Conservation (phyloP, 306 rosid genomes). For the Citrullus colocynthis region DNA sequence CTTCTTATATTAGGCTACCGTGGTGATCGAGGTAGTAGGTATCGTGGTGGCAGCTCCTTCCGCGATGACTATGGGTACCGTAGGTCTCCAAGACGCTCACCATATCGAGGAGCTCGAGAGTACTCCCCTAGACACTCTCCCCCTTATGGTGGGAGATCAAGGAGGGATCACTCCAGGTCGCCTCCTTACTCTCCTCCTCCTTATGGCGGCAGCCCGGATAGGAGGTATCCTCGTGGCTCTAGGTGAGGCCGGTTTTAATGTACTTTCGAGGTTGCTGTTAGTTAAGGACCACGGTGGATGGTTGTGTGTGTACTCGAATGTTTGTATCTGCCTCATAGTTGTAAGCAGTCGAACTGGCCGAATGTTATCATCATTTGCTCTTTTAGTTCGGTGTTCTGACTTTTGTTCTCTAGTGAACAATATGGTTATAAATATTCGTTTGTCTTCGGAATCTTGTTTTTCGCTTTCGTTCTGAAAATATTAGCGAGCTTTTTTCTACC, state of each 20-base stretch:
- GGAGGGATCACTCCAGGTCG: conserved; percentile 81
- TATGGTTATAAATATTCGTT: neutral
- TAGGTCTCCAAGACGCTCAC: conserved; percentile 84
- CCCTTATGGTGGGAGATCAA: conserved; percentile 62
- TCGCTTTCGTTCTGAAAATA: too few relatives aligned
- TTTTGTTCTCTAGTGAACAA: neutral
- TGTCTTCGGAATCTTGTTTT: neutral
- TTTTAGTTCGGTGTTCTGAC: neutral
- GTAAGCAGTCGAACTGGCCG: neutral
- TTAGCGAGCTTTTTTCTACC: neutral
- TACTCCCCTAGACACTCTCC: conserved; percentile 56
- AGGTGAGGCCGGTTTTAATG: conserved; percentile 28
- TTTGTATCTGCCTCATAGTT: neutral
- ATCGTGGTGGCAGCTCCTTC: conserved; percentile 28
- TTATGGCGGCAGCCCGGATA: conserved; percentile 69
- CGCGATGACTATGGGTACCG: conserved; percentile 69
- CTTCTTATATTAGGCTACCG: conserved; percentile 30
- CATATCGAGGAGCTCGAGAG: conserved; percentile 70
- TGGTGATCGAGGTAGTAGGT: conserved; percentile 44
- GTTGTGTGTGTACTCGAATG: neutral
- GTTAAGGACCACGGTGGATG: neutral
- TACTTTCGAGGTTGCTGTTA: neutral
- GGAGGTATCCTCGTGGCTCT: conserved; percentile 55
- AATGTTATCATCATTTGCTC: neutral
- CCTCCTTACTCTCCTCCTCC: conserved; percentile 45